Evolutionary conservation across 352 stramenopile species (phyloP).

Genomic region (Globisporangium nodosum): DNA sequence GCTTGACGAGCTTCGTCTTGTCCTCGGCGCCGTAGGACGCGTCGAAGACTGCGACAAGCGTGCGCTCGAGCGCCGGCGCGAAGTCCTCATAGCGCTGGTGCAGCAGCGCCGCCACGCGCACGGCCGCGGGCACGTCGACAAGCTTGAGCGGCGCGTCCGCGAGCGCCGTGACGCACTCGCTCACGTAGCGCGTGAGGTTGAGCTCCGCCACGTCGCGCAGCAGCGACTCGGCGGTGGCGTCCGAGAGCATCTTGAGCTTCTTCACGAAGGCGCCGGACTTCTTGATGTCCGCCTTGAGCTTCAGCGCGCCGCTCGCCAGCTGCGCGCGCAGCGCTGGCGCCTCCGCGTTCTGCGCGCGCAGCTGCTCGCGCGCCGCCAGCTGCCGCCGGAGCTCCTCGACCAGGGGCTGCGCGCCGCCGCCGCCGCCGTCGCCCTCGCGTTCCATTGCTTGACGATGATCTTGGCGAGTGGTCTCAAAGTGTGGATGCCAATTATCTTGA

Average conservation of each 20-base stretch:
- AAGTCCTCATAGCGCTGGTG: constrained; percentile 93
- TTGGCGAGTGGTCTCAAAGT: neutral
- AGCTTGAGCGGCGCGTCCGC: constrained; percentile 85
- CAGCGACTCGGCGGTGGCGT: constrained; percentile 64
- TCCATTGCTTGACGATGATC: neutral
- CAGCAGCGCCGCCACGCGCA: constrained; percentile 85
- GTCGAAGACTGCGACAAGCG: constrained; percentile 57
- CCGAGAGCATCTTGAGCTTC: constrained; percentile 87
- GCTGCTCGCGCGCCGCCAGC: constrained; percentile 20
- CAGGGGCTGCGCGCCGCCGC: constrained; percentile 19
- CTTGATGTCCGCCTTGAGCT: constrained; percentile 98
- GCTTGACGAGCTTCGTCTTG: constrained; percentile 72
- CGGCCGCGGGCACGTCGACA: constrained; percentile 77
- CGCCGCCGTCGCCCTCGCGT: neutral
- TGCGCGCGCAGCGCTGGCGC: constrained; percentile 57
- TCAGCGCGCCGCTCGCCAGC: constrained; percentile 84
- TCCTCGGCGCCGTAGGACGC: constrained; percentile 52
- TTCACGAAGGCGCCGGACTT: constrained; percentile 98
- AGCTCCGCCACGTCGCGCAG: constrained; percentile 86
- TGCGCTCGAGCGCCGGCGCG: constrained; percentile 39
- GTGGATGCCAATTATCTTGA: too few relatives aligned
- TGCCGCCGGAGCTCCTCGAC: constrained; percentile 42
- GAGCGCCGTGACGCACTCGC: constrained; percentile 90
- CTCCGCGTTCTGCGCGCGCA: constrained; percentile 58
- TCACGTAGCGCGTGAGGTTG: constrained; percentile 94